Percentiles rank a stretch among this genome's conserved stretches.
phyloP scores from a whole-genome alignment of 495 filamentous ascomycete genomes.

The Lasiosphaeriaceae sp. region DNA sequence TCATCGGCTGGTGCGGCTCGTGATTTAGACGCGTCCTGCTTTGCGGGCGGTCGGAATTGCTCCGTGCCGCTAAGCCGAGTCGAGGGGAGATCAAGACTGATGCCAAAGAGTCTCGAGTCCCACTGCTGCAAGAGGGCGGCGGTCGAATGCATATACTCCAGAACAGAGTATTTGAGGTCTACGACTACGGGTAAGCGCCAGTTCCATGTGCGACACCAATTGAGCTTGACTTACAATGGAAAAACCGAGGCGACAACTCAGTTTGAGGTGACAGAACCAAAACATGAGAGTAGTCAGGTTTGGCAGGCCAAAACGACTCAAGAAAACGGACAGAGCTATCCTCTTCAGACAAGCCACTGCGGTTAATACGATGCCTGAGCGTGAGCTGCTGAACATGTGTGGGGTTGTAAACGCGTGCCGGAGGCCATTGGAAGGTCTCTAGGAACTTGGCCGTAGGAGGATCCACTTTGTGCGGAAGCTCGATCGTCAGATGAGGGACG shows the following conservation, averaged over 20 bases:
- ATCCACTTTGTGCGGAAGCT: conserved; percentile 68
- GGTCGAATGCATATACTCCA: conserved; percentile 70
- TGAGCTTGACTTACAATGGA: conserved; percentile 57
- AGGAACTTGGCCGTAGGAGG: conserved; percentile 55
- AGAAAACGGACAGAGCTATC: conserved; percentile 67
- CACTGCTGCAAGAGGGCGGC: conserved; percentile 38
- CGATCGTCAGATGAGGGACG: conserved; percentile 70
- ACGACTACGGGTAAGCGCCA: conserved; percentile 15
- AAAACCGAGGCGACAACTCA: conserved; percentile 71
- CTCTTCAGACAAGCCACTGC: conserved; percentile 48
- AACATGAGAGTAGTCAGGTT: conserved; percentile 60
- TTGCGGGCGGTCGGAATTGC: conserved; percentile 48
- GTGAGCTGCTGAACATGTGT: conserved; percentile 49
- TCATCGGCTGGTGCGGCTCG: conserved; percentile 12
- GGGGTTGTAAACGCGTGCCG: conserved; percentile 34
- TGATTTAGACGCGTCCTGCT: conserved; percentile 14
- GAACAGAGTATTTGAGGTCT: conserved; percentile 63
- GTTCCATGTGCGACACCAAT: not conserved
- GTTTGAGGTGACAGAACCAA: conserved; percentile 72
- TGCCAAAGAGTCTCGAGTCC: conserved; percentile 58
- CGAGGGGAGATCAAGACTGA: conserved; percentile 70
- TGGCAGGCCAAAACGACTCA: conserved; percentile 75
- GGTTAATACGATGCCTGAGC: conserved; percentile 66
- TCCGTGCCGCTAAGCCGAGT: conserved; percentile 53
- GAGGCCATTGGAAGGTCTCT: conserved; percentile 61